These are phyloP conservation scores for Panus rudis DNA, from an alignment of 768 basidiomycete species.

Conservation along the genomic window DNA sequence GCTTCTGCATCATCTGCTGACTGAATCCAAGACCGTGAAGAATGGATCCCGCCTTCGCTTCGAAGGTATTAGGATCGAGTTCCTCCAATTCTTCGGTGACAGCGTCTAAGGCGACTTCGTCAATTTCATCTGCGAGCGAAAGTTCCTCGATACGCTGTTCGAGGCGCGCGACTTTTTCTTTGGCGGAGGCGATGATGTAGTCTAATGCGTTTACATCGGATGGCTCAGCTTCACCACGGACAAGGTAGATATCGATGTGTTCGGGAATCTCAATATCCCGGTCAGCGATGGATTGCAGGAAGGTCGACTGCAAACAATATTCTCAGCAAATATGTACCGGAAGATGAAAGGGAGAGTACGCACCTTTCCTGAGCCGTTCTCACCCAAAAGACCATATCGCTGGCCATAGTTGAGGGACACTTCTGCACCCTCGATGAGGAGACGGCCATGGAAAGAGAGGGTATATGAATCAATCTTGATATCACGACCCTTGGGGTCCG, in stretches of 20 bases:
- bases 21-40: constrained; percentile 96
- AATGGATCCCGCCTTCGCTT: constrained; percentile 91
- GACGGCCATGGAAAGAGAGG: constrained; percentile 93
- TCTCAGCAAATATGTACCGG: not conserved
- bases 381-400: constrained; percentile 90
- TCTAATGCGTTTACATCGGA: constrained; percentile 94
- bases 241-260: constrained; percentile 97
- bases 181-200: constrained; percentile 91
- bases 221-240: constrained; percentile 92
- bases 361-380: constrained; percentile 99
- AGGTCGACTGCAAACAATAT: constrained; percentile 65
- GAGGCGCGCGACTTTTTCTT: constrained; percentile 85
- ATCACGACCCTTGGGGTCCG: constrained; percentile 88
- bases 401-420: constrained; percentile 85
- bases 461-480: constrained; percentile 97
- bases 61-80: constrained; percentile 92
- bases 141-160: constrained; percentile 93
- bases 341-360: constrained; percentile 13
- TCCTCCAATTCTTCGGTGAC: constrained; percentile 97
- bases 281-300: constrained; percentile 91
- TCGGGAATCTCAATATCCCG: constrained; percentile 91
- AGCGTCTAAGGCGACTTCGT: constrained; percentile 80
- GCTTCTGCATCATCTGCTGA: constrained; percentile 87
- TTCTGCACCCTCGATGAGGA: constrained; percentile 66
- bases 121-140: constrained; percentile 81